Base-by-base conservation (phyloP, 2,329 filamentous ascomycete species). In the Fusarium sororula region DNA sequence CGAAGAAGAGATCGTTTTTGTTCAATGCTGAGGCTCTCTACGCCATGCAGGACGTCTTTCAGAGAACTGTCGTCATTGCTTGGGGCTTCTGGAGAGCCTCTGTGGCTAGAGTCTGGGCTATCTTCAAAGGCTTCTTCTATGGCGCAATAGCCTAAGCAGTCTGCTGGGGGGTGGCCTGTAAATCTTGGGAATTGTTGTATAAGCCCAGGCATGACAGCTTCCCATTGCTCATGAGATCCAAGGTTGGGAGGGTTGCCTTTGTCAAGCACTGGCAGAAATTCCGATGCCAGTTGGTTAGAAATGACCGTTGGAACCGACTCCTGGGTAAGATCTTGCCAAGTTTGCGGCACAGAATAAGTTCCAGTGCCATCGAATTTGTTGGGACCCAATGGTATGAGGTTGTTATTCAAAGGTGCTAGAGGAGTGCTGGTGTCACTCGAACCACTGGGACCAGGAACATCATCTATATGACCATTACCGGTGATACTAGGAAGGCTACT, bases 1-100 rank as follows among this genome's bases (percentile, higher is more conserved):
- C 44, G 71, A 39, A 79, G 59, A 15, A 79, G 66, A 18, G n/a
- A 55, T 18, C 66, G 66, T 35, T 79, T 79, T 35, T 79, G 77
- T 35, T 50, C 55, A 14, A 70, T 17, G 5, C 66, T 70, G 7
- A 79, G 72, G 12, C 66, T 47, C 11, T 72, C 66, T 35, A 78
- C 55, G 6, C 68, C 67, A 15, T 47, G 54, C 7, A 79, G 47
- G n/a, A 77, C 53, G 12, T 63, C 32, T 48, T 57, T 55, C n/a
- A 78, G 45, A 35, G 73, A 37, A 38, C 38, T 32, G 20, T 56
- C 63, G 11, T 68, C 61, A 14, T 48, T 41, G 15, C 41, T 59
- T 24, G 37, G 42, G 8, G 59, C 20, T 65, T 41, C 4, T 42
- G 44, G 62, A 22, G 20, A 55, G 32, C 28, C 17, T 32, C 15